These are phyloP conservation scores for Astrephomene gubernaculifera DNA, from an alignment of 139 green algal species.

Conservation along the genomic window DNA sequence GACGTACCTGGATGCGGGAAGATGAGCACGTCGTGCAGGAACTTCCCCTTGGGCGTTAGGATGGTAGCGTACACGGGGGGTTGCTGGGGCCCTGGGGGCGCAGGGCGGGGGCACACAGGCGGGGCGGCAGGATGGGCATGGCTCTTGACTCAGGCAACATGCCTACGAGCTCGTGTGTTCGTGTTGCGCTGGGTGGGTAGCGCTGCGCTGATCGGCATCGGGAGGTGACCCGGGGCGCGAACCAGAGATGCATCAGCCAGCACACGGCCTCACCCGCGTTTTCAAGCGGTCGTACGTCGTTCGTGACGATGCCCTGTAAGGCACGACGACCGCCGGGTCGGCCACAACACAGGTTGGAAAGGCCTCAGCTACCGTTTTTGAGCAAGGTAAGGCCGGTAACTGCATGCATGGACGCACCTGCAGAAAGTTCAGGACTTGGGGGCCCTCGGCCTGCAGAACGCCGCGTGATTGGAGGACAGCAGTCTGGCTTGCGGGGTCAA, in stretches of 20 bases:
- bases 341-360: neutral
- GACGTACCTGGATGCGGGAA: slow-evolving; percentile 57
- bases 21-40: slow-evolving; percentile 82
- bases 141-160: no score
- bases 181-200: no score
- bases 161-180: no score
- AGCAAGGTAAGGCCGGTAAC: neutral
- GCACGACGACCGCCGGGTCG: neutral
- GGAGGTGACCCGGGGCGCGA: no score
- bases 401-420: slow-evolving; percentile 48
- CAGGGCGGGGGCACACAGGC: no score
- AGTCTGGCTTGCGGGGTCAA: neutral
- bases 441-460: slow-evolving; percentile 19
- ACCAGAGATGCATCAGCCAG: no score
- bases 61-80: slow-evolving; percentile 72
- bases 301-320: slow-evolving; percentile 75
- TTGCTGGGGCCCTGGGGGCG: neutral
- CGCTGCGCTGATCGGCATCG: no score
- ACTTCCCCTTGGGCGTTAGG: slow-evolving; percentile 82
- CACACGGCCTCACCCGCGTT: no score
- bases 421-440: slow-evolving; percentile 53
- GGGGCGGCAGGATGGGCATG: no score
- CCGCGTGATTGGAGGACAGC: slow-evolving; percentile 12
- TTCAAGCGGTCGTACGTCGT: slow-evolving; percentile 67
- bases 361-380: neutral